These are phyloP conservation scores for Teunomyces lycoperdinae DNA, from an alignment of 805 yeast species.

Conservation along the genomic window DNA sequence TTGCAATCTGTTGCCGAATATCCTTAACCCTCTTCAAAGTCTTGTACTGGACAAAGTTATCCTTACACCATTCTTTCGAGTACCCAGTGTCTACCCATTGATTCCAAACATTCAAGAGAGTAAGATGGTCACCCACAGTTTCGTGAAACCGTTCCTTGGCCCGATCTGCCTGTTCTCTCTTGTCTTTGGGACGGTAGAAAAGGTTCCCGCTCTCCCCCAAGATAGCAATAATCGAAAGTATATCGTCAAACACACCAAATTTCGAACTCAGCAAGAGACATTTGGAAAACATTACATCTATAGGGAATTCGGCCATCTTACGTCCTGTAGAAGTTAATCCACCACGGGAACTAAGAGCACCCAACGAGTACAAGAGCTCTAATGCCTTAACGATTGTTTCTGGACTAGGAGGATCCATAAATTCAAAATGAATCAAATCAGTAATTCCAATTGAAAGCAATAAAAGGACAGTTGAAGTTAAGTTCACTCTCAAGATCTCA, in stretches of 20 bases:
- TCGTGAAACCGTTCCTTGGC: constrained; percentile 55
- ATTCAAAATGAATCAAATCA: constrained; percentile 79
- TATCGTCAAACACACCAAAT: constrained; percentile 61
- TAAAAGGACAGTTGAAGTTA: constrained; percentile 71
- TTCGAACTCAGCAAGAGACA: constrained; percentile 62
- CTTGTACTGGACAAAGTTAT: constrained; percentile 75
- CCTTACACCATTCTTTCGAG: constrained; percentile 80
- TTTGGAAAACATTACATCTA: constrained; percentile 87
- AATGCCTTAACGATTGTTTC: constrained; percentile 71
- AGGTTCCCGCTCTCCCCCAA: constrained; percentile 72
- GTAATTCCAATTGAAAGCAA: constrained; percentile 81
- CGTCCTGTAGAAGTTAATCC: constrained; percentile 73
- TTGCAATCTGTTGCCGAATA: constrained; percentile 65
- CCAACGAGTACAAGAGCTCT: constrained; percentile 79
- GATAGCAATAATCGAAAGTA: constrained; percentile 78
- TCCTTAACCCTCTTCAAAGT: constrained; percentile 67
- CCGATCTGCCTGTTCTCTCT: constrained; percentile 62
- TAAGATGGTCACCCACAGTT: constrained; percentile 73
- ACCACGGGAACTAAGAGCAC: constrained; percentile 82
- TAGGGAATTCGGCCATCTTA: constrained; percentile 87
- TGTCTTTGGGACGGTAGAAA: constrained; percentile 68
- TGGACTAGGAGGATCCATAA: constrained; percentile 85
- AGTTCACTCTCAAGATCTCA: constrained; percentile 83
- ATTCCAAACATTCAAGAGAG: constrained; percentile 70
- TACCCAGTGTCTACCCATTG: constrained; percentile 69